Evolutionary conservation across 768 basidiomycete genomes (phyloP).

Genomic region (Mycena galericulata): DNA sequence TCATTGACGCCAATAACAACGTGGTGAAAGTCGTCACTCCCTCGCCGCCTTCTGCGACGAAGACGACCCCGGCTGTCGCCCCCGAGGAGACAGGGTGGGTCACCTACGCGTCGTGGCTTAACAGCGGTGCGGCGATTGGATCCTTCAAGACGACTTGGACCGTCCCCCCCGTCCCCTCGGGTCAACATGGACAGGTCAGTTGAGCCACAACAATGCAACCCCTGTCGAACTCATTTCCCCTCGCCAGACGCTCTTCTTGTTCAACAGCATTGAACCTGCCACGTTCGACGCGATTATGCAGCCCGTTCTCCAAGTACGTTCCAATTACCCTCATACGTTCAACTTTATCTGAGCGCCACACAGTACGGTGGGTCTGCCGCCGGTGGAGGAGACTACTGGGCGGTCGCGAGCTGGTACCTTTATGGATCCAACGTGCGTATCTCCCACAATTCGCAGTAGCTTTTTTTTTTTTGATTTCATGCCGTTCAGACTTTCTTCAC

Average conservation of each 20-base stretch:
- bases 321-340: too few species aligned
- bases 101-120: slow-evolving; percentile 16
- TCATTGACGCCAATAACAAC: neutral
- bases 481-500: slow-evolving; percentile 3
- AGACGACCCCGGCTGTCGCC: neutral
- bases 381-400: slow-evolving; percentile 27
- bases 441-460: too few species aligned
- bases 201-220: too few species aligned
- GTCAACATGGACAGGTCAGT: slow-evolving; percentile 23
- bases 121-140: neutral
- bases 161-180: too few species aligned
- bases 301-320: slow-evolving; percentile 25
- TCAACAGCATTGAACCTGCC: slow-evolving; percentile 23
- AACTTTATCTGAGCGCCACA: neutral
- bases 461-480: too few species aligned
- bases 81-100: slow-evolving; percentile 10
- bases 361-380: slow-evolving; percentile 29
- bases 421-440: too few species aligned
- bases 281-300: slow-evolving; percentile 24
- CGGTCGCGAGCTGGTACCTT: slow-evolving; percentile 23
- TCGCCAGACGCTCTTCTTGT: slow-evolving; percentile 27
- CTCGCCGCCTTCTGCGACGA: neutral
- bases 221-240: neutral
- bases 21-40: neutral
- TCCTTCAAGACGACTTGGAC: slow-evolving; percentile 14